Evolutionary conservation across 306 rosid genomes (phyloP).

Genomic region (Argentina anserina): DNA sequence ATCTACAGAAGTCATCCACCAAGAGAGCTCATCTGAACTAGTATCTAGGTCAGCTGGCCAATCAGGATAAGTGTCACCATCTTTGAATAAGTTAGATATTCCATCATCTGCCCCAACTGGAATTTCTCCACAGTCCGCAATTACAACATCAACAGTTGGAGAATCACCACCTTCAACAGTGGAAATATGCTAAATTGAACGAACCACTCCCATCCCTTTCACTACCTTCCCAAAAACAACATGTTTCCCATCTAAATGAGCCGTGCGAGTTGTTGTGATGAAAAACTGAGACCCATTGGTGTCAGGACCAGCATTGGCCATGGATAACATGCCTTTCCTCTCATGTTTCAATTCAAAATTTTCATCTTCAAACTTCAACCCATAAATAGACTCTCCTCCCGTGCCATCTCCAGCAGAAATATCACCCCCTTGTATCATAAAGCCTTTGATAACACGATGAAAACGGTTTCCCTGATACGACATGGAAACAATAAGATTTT

Average conservation of each 20-base stretch:
- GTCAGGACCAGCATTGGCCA: conserved; percentile 82
- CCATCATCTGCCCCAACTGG: conserved; percentile 72
- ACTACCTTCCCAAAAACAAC: conserved; percentile 83
- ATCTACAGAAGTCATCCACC: conserved; percentile 83
- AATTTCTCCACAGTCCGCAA: conserved; percentile 78
- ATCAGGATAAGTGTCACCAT: conserved; percentile 81
- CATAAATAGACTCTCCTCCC: conserved; percentile 89
- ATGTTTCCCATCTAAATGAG: conserved; percentile 86
- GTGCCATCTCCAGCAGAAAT: conserved; percentile 90
- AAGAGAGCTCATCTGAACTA: conserved; percentile 55
- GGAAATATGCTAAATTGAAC: conserved; percentile 66
- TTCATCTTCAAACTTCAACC: conserved; percentile 78
- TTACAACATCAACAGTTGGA: conserved; percentile 50
- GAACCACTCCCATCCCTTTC: conserved; percentile 89
- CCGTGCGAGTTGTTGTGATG: conserved; percentile 73
- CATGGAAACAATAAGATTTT: conserved; percentile 12
- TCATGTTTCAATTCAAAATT: conserved; percentile 85
- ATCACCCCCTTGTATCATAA: conserved; percentile 93
- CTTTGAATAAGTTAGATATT: conserved; percentile 70
- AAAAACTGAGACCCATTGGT: conserved; percentile 92
- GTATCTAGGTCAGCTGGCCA: conserved; percentile 88
- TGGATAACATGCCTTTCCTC: conserved; percentile 91
- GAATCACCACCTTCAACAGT: conserved; percentile 39
- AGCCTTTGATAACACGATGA: conserved; percentile 73
- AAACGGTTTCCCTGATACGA: conserved; percentile 65